Percentiles rank a stretch among this genome's conserved stretches.
These are phyloP conservation scores for Neospermospora avenae DNA, from an alignment of 2,329 filamentous ascomycete species.

Conservation along the genomic window DNA sequence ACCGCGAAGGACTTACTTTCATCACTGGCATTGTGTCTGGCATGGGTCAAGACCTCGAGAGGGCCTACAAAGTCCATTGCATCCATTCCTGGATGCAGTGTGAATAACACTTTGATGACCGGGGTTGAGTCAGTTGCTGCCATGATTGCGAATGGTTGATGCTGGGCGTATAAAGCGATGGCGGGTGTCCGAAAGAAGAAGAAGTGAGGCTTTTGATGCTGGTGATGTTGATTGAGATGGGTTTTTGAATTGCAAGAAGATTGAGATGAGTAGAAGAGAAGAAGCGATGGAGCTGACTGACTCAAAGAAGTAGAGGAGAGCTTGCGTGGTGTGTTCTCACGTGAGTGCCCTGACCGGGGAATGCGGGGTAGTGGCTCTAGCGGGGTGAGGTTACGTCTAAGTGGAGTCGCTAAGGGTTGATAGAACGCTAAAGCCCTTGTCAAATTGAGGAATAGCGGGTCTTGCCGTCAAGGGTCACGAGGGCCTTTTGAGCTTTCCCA, in stretches of 20 bases:
- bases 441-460: conserved; percentile 1
- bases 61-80: conserved; percentile 55
- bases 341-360: conserved; percentile 7
- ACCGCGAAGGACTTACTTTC: conserved; percentile 39
- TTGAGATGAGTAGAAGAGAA: background rate
- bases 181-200: background rate
- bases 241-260: background rate
- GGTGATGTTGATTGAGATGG: conserved; percentile 3
- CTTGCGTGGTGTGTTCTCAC: conserved; percentile 2
- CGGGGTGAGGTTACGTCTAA: background rate
- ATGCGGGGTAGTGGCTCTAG: conserved; percentile 7
- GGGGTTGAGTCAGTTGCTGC: conserved; percentile 31
- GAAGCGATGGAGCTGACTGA: background rate
- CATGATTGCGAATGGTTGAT: conserved; percentile 31
- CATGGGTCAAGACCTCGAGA: conserved; percentile 53
- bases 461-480: conserved; percentile 3
- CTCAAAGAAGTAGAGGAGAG: background rate
- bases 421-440: background rate
- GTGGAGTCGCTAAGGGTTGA: background rate
- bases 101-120: conserved; percentile 57
- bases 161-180: background rate
- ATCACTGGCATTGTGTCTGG: conserved; percentile 52
- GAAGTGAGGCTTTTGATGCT: conserved; percentile 7
- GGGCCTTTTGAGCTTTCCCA: background rate
- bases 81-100: conserved; percentile 52